These are phyloP conservation scores for Lachnellula suecica DNA, from an alignment of 2,329 filamentous ascomycete genomes.

Conservation along the genomic window DNA sequence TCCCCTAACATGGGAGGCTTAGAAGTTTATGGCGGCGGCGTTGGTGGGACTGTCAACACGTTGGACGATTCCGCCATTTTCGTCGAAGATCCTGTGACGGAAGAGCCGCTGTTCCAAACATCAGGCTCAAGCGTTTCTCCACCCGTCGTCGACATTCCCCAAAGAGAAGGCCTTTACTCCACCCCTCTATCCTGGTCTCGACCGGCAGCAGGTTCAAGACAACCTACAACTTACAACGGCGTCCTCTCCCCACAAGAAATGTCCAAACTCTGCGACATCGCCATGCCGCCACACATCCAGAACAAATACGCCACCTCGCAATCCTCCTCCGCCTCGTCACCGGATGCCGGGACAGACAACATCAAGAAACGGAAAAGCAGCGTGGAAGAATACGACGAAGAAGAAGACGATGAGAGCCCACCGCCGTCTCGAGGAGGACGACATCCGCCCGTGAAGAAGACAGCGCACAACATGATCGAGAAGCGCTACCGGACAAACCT, in stretches of 20 bases:
- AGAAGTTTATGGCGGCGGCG: slow-evolving; percentile 21
- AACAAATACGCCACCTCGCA: slow-evolving; percentile 21
- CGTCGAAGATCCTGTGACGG: slow-evolving; percentile 22
- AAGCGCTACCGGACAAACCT: slow-evolving; percentile 82
- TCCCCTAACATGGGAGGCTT: slow-evolving; percentile 26
- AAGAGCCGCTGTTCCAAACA: slow-evolving; percentile 29
- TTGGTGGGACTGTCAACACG: slow-evolving; percentile 9
- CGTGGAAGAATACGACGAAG: slow-evolving; percentile 35
- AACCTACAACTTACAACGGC: slow-evolving; percentile 6
- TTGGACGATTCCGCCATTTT: slow-evolving; percentile 25
- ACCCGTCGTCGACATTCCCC: slow-evolving; percentile 8
- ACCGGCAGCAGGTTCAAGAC: slow-evolving; percentile 11
- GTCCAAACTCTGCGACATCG: slow-evolving; percentile 55
- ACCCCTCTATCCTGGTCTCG: slow-evolving; percentile 29
- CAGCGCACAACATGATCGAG: slow-evolving; percentile 83
- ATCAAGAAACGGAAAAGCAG: slow-evolving; percentile 41
- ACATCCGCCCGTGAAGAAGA: slow-evolving; percentile 63
- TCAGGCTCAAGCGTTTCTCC: slow-evolving; percentile 12
- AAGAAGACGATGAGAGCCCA: slow-evolving; percentile 60
- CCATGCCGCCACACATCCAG: slow-evolving; percentile 60
- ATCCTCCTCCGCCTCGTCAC: slow-evolving; percentile 41
- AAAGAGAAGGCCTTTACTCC: slow-evolving; percentile 25
- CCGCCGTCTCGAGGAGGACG: not conserved
- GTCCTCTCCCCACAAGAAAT: slow-evolving; percentile 25
- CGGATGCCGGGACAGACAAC: slow-evolving; percentile 39